Evolutionary conservation across 192 early-diverging fungal species (phyloP).

Genomic region (Backusella westeae): DNA sequence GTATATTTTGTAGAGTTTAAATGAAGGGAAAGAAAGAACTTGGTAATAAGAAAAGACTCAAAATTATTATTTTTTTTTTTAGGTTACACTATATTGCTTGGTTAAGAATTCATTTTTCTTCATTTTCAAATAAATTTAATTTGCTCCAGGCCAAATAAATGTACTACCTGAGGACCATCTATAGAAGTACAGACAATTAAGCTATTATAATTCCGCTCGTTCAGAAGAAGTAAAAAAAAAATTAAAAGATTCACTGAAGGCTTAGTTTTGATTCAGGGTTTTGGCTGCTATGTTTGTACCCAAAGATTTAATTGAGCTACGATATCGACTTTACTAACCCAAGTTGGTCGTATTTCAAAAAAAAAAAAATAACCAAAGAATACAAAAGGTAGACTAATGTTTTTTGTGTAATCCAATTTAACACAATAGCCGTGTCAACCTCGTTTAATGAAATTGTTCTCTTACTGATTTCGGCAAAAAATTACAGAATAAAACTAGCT

Average conservation of each 20-base stretch:
- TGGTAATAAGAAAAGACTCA: background rate
- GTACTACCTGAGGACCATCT: conserved; percentile 72
- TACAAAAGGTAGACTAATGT: conserved; percentile 85
- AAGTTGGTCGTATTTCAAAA: conserved; percentile 87
- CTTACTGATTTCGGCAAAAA: conserved; percentile 81
- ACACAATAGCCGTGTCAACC: background rate
- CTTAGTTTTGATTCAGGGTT: conserved; percentile 50
- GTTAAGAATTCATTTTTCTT: conserved; percentile 61
- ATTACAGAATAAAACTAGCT: conserved; percentile 80
- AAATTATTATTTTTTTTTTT: background rate
- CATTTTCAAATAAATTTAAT: conserved; percentile 67
- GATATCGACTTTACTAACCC: conserved; percentile 90
- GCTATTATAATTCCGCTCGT: background rate
- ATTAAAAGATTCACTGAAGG: conserved; percentile 53
- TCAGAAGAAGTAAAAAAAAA: background rate
- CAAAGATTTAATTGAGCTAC: conserved; percentile 85
- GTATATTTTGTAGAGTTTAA: background rate
- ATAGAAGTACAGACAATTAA: conserved; percentile 11
- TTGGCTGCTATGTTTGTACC: conserved; percentile 67
- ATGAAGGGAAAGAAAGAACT: background rate
- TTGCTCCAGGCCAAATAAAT: conserved; percentile 77
- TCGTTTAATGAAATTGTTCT: background rate
- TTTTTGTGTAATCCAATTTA: conserved; percentile 45
- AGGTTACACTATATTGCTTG: conserved; percentile 17
- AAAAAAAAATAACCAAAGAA: conserved; percentile 72